Base-by-base conservation (phyloP, 228 moss, liverwort and hornwort species). In the Sphagnum fallax region DNA sequence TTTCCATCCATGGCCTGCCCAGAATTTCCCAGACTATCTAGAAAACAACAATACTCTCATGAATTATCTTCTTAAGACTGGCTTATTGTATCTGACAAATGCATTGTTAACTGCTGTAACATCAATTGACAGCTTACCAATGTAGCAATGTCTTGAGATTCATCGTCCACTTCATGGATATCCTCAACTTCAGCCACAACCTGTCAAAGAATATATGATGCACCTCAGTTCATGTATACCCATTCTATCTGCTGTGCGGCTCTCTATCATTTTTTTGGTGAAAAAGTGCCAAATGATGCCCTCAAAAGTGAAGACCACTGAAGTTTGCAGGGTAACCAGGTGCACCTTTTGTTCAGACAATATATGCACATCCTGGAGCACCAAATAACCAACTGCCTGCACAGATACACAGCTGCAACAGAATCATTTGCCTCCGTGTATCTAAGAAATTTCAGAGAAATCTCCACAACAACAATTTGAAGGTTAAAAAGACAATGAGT, bases 331-430 rank as follows among this genome's bases (percentile, higher is more conserved):
- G 53, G 18, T 60, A 18, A 63, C 51, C 67, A 59, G 6, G 73
- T 51, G 16, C 67, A 75, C 79, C 72, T 72, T 71, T 52, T 60
- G 73, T 48, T 62, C 57, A 47, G 71, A 75, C 13, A 14, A 50
- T 48, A 73, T 64, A 60, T 57, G 73, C 73, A 89, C 81, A 79
- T 84, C 75, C 69, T 92, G 72, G 69, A 89, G 82, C 65, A 65
- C 75, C 70, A 95, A 64, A 69, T 89, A 90, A 48, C 92, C 95
- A 71, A 71, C 77, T 61, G 74, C 78, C 92, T 94, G 77, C 79
- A 84, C 62, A n/a, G 8, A 49, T 62, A 8, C 16, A 59, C 62
- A 32, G 10, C 48, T 62, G 15, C 12, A 52, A 12, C 50, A 48
- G 9, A 65, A 13, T 52, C 55, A 6, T 0, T 49, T 48, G 16